Conservation (phyloP, 2,329 filamentous ascomycete species). For the Orbilia ellipsospora region DNA sequence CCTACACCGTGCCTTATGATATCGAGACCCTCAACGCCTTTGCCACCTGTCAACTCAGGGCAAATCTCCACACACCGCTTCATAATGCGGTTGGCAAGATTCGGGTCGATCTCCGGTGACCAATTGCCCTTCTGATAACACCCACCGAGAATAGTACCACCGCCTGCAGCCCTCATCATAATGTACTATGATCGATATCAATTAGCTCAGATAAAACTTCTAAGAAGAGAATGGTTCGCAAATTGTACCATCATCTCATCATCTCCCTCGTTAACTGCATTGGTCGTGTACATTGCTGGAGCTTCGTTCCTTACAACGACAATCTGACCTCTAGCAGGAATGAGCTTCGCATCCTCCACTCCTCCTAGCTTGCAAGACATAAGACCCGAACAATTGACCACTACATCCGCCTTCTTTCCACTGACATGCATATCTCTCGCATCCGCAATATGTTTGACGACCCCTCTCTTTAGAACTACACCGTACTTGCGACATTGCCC, state of each 20-base stretch:
- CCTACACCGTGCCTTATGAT: conserved; percentile 86
- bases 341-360: conserved; percentile 78
- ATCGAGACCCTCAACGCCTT: conserved; percentile 77
- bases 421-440: conserved; percentile 72
- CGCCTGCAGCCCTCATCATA: conserved; percentile 83
- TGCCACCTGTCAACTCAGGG: conserved; percentile 72
- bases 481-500: conserved; percentile 81
- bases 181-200: conserved; percentile 68
- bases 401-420: conserved; percentile 71
- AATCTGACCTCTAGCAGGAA: conserved; percentile 83
- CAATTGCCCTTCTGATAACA: conserved; percentile 83
- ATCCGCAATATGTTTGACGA: conserved; percentile 77
- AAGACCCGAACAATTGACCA: conserved; percentile 88
- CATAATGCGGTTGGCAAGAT: conserved; percentile 85
- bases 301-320: conserved; percentile 84
- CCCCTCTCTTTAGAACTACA: conserved; percentile 73
- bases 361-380: conserved; percentile 80
- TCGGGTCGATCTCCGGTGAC: conserved; percentile 81
- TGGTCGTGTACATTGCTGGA: conserved; percentile 75
- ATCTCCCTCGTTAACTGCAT: conserved; percentile 77
- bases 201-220: too few relatives aligned
- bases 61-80: conserved; percentile 74
- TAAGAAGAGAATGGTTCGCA: background rate
- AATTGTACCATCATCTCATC: conserved; percentile 70
- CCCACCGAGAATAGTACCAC: conserved; percentile 87